phyloP scores from a whole-genome alignment of 345 rosid genomes.

The Limnanthes douglasii region DNA sequence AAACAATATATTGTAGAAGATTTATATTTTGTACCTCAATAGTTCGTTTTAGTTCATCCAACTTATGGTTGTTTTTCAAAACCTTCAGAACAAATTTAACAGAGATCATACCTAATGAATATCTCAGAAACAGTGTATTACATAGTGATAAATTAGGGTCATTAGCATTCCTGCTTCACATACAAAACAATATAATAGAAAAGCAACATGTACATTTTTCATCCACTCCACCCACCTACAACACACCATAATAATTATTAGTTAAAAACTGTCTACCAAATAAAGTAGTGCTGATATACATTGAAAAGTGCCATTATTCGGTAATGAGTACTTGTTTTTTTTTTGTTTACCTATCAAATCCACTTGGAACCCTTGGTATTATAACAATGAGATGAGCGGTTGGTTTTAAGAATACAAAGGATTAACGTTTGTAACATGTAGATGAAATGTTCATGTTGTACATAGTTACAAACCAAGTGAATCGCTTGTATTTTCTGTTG shows the following conservation, averaged over 20 bases:
- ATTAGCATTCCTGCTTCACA: slow-evolving; percentile 13
- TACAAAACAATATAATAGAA: slow-evolving; percentile 4
- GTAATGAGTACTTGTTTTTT: slow-evolving; percentile 55
- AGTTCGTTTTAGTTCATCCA: slow-evolving; percentile 49
- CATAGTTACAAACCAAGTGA: slow-evolving; percentile 68
- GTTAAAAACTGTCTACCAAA: background rate
- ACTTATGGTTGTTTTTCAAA: slow-evolving; percentile 36
- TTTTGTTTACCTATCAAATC: slow-evolving; percentile 40
- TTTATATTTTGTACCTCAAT: slow-evolving; percentile 73
- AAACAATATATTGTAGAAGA: too few relatives aligned
- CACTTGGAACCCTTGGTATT: slow-evolving; percentile 86
- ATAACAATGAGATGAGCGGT: slow-evolving; percentile 56
- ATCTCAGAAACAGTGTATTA: slow-evolving; percentile 98
- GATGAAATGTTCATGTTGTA: slow-evolving; percentile 98
- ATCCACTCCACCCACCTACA: slow-evolving; percentile 80
- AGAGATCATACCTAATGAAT: slow-evolving; percentile 72
- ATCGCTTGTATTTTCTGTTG: slow-evolving; percentile 53
- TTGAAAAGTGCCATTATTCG: slow-evolving; percentile 86
- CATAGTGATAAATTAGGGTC: slow-evolving; percentile 16
- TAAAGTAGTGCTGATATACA: slow-evolving; percentile 51
- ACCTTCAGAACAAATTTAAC: slow-evolving; percentile 73
- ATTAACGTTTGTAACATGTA: slow-evolving; percentile 70
- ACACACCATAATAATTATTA: slow-evolving; percentile 7
- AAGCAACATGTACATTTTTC: slow-evolving; percentile 75
- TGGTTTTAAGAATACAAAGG: slow-evolving; percentile 92